These are phyloP conservation scores for Ogataea zsoltii DNA, from an alignment of 805 yeast species.

Conservation along the genomic window DNA sequence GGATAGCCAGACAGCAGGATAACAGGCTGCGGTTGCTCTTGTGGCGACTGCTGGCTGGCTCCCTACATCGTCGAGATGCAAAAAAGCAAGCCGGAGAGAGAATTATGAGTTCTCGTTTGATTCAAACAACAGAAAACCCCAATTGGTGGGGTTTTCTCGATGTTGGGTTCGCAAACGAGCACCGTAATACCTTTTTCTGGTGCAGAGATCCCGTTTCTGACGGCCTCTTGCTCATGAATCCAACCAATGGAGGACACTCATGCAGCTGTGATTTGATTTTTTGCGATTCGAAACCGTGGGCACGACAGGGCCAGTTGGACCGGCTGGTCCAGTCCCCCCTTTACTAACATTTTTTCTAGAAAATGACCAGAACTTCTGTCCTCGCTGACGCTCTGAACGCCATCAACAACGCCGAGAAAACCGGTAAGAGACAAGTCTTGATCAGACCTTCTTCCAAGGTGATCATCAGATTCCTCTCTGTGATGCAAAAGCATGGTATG, in stretches of 20 bases:
- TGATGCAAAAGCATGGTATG: slow-evolving; percentile 96
- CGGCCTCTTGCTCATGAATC: slow-evolving; percentile 44
- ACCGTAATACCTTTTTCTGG: slow-evolving; percentile 24
- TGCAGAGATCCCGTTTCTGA: not conserved
- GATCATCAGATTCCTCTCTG: slow-evolving; percentile 94
- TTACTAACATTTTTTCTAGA: slow-evolving; percentile 35
- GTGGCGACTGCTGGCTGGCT: not conserved
- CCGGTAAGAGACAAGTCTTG: slow-evolving; percentile 98
- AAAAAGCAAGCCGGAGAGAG: slow-evolving; percentile 35
- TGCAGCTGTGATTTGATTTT: slow-evolving; percentile 41
- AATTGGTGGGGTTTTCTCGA: slow-evolving; percentile 8
- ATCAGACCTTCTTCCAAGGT: slow-evolving; percentile 99
- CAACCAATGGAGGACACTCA: slow-evolving; percentile 44
- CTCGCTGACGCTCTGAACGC: slow-evolving; percentile 98
- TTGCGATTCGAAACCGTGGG: slow-evolving; percentile 23
- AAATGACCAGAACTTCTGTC: slow-evolving; percentile 97
- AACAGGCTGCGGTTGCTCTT: not conserved
- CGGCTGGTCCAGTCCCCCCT: slow-evolving; percentile 1
- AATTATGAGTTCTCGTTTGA: slow-evolving; percentile 29
- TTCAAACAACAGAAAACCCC: slow-evolving; percentile 14
- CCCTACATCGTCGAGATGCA: slow-evolving; percentile 6
- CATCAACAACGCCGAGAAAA: slow-evolving; percentile 98
- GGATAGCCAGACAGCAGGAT: not conserved
- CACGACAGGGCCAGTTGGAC: not conserved
- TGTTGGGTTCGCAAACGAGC: slow-evolving; percentile 9